Evolutionary conservation across 140 eudicot genomes (phyloP).

Genomic region (Flaveria floridana): DNA sequence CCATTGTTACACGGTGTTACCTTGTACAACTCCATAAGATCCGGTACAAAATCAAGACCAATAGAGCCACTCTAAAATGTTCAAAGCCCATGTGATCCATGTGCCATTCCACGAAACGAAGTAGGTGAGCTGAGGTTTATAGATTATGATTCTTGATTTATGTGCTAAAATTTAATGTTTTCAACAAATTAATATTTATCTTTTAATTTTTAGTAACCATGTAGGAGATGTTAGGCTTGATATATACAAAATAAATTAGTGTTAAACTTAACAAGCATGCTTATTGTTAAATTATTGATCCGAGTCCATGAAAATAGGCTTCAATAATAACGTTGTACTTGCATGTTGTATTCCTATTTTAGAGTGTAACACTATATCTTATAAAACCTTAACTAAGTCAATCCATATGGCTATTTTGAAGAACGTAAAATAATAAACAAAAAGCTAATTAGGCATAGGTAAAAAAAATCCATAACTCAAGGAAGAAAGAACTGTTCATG

Average conservation of each 20-base stretch:
- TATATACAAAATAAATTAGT: no score
- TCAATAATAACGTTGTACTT: no score
- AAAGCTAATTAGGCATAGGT: no score
- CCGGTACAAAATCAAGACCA: background rate
- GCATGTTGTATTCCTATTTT: no score
- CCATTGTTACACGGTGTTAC: no score
- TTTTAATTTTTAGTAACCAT: background rate
- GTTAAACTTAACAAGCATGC: background rate
- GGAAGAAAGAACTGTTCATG: background rate
- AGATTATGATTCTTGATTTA: background rate
- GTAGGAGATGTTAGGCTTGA: background rate
- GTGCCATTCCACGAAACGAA: background rate
- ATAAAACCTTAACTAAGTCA: no score
- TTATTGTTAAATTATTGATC: background rate
- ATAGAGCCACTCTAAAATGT: background rate
- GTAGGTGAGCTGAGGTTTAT: background rate
- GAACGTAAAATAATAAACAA: background rate
- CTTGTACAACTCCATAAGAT: no score
- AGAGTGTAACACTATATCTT: no score
- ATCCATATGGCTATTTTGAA: background rate
- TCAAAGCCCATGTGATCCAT: constrained; percentile 1
- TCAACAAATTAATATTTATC: background rate
- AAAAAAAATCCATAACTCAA: background rate
- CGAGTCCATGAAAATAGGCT: background rate
- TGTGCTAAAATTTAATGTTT: background rate